These are phyloP conservation scores for Pezicula neosporulosa DNA, from an alignment of 2,329 filamentous ascomycete species.

Conservation along the genomic window DNA sequence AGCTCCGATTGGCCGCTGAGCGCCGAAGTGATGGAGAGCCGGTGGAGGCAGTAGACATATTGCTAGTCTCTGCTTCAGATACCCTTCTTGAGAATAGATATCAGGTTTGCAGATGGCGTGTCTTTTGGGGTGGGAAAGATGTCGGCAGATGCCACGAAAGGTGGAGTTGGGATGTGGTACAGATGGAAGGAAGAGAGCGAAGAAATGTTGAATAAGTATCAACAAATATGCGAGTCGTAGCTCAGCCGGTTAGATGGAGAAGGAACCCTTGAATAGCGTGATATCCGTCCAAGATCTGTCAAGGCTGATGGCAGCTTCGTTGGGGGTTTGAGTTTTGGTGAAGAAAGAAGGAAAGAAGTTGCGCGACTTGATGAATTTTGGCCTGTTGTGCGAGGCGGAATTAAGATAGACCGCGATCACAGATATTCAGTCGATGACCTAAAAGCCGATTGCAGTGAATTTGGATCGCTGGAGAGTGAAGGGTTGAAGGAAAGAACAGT, in stretches of 20 bases:
- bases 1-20: slow-evolving; percentile 28
- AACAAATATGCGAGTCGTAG: slow-evolving; percentile 28
- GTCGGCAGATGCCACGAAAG: slow-evolving; percentile 19
- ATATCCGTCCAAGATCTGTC: slow-evolving; percentile 6
- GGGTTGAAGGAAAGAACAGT: too few species aligned
- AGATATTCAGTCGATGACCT: too few species aligned
- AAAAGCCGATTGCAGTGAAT: too few species aligned
- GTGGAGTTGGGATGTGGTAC: slow-evolving; percentile 16
- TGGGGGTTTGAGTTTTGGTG: background rate
- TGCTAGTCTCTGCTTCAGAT: slow-evolving; percentile 9
- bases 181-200: slow-evolving; percentile 12
- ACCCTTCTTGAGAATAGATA: slow-evolving; percentile 8
- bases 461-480: too few species aligned
- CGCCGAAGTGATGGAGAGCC: slow-evolving; percentile 40
- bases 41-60: slow-evolving; percentile 38
- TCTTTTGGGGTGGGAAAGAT: slow-evolving; percentile 20
- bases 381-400: too few species aligned
- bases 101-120: slow-evolving; percentile 13
- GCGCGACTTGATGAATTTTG: background rate
- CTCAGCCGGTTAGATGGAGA: slow-evolving; percentile 22
- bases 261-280: slow-evolving; percentile 17
- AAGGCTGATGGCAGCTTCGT: background rate
- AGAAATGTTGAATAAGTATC: slow-evolving; percentile 15
- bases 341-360: background rate
- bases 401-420: too few species aligned